Evolutionary conservation across 148 eudicot genomes (phyloP).

Genomic region (Rhododendron mucronatum): DNA sequence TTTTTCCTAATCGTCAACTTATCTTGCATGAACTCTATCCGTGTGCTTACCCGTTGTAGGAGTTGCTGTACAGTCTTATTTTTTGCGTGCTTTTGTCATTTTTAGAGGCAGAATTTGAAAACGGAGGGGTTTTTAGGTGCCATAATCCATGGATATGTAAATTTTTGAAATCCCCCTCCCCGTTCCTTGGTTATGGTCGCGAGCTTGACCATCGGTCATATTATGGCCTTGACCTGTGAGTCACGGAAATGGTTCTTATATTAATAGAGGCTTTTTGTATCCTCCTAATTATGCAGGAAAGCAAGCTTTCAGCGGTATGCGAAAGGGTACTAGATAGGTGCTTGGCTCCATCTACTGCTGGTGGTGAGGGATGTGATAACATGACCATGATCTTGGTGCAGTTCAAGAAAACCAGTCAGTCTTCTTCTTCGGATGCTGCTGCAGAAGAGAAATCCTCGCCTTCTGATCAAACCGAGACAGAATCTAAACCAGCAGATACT

Average conservation of each 20-base stretch:
- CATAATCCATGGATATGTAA: not conserved
- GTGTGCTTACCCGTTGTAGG: not conserved
- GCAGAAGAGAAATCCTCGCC: slow-evolving; percentile 32
- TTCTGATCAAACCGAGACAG: slow-evolving; percentile 16
- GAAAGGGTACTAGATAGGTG: slow-evolving; percentile 80
- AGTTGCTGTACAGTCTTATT: not conserved
- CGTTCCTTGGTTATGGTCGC: not conserved
- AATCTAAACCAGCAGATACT: slow-evolving; percentile 22
- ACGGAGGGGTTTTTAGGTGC: not conserved
- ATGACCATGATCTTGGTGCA: slow-evolving; percentile 96
- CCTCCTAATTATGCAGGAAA: slow-evolving; percentile 50
- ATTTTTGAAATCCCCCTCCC: not conserved
- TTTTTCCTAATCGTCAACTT: not conserved
- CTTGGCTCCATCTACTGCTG: slow-evolving; percentile 88
- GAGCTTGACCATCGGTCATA: not conserved
- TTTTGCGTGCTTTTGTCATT: not conserved
- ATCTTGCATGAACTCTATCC: not conserved
- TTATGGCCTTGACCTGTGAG: not conserved
- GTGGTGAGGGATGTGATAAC: slow-evolving; percentile 97
- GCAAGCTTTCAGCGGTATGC: slow-evolving; percentile 74
- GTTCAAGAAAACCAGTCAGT: slow-evolving; percentile 54
- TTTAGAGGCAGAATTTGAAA: not conserved
- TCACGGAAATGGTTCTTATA: not conserved
- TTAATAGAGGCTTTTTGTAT: not conserved
- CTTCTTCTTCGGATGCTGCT: slow-evolving; percentile 21